A percentile compares a stretch with the other conserved stretches of the same genome.
Evolutionary conservation across 257 asterid species (phyloP).

Genomic region (Primulina huaijiensis): DNA sequence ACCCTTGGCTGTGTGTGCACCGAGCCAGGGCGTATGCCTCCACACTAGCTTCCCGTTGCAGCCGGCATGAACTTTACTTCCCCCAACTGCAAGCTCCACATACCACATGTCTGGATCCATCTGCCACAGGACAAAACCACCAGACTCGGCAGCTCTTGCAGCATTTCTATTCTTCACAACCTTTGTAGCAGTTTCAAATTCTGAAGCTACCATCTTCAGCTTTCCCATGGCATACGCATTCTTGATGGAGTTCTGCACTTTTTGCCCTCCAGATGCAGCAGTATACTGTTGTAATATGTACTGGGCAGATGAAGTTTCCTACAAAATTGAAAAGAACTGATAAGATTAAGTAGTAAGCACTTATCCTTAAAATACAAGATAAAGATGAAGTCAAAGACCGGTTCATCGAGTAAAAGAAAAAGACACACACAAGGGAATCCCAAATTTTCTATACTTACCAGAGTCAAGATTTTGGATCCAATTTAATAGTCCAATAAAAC

Average conservation of each 20-base stretch:
- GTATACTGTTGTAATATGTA: constrained; percentile 84
- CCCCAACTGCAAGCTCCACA: constrained; percentile 90
- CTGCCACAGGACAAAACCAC: constrained; percentile 92
- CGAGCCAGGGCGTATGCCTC: constrained; percentile 99
- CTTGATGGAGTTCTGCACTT: constrained; percentile 57
- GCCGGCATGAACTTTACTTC: constrained; percentile 93
- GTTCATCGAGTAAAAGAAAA: not conserved
- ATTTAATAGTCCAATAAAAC: constrained; percentile 4
- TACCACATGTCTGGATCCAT: constrained; percentile 94
- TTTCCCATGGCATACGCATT: constrained; percentile 92
- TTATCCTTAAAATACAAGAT: constrained; percentile 2
- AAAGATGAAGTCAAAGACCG: not conserved
- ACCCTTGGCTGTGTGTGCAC: constrained; percentile 89
- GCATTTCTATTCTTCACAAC: constrained; percentile 74
- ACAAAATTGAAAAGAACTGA: constrained; percentile 21
- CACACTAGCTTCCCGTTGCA: constrained; percentile 93
- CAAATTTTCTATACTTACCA: not conserved
- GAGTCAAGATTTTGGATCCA: constrained; percentile 18
- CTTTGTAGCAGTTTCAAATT: constrained; percentile 81
- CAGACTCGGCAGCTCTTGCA: constrained; percentile 73
- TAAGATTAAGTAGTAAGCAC: constrained; percentile 7
- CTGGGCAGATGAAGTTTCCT: constrained; percentile 93
- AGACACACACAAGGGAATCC: not conserved
- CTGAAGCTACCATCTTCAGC: constrained; percentile 81
- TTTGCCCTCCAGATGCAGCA: constrained; percentile 88